Base-by-base conservation (phyloP, 2,329 filamentous ascomycete genomes). In the Cryphonectria japonica region DNA sequence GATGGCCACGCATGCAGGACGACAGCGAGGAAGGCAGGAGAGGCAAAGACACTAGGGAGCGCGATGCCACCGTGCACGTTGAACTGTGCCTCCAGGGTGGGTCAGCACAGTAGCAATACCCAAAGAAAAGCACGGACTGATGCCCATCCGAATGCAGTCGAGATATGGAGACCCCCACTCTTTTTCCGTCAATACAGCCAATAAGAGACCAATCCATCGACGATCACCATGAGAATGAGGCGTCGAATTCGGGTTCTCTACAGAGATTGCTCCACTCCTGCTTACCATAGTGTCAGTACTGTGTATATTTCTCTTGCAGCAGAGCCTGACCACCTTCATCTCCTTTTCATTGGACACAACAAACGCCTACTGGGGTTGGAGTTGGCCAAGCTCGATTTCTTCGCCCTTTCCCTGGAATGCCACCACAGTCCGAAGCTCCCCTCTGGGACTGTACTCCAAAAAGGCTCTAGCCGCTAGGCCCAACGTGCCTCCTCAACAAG, bases 351-450 rank as follows among this genome's bases (percentile, higher is more conserved):
- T 68, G 67, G 67, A 52, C 67, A 39, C 59, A 68, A 39, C 54
- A 57, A 13, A 7, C 16, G 6, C 32, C 50, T 61, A 34, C 57
- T 62, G 22, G 43, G 41, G 22, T 26, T 50, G 39, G 64, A 70
- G 46, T 26, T 29, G 60, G 68, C 65, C 70, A 72, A 72, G 70
- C 70, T 39, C 68, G 3, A 14, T 62, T 57, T 60, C 13, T 57
- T 29, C 6, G 0, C 46, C 11, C 46, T 50, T 2, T n/a, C 8
- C 22, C 22, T n/a, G 60, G 59, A 22, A 60, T 63, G 59, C 57
- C 26, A 41, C 43, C 66, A 71, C 71, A 60, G 71, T 70, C 29
- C 11, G 7, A 3, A 19, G 11, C 11, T 52, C 26, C 19, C 41
- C n/a, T 22, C 60, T 43, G 60, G 41, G 59, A 72, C 71, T 54